Evolutionary conservation across 169 alveolate genomes (phyloP).

Genomic region (Besnoitia besnoiti): DNA sequence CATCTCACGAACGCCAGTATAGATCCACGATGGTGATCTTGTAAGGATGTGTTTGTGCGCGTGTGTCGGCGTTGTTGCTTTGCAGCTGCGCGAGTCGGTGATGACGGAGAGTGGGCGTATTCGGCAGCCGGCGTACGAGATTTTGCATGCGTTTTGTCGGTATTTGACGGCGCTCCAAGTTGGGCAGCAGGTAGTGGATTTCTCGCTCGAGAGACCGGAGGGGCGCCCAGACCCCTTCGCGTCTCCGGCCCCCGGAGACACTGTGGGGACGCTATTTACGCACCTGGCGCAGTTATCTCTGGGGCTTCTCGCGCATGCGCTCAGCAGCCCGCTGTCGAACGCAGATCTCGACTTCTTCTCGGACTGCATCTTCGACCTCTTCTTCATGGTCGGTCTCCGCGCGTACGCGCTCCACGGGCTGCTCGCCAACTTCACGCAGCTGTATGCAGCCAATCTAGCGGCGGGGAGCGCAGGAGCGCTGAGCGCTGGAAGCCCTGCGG

Average conservation of each 20-base stretch:
- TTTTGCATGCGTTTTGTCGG: slow-evolving; percentile 16
- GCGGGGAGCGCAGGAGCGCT: not conserved
- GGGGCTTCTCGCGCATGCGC: not conserved
- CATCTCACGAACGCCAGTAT: not conserved
- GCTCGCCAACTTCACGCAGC: not conserved
- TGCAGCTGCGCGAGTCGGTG: slow-evolving; percentile 30
- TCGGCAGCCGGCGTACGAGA: slow-evolving; percentile 17
- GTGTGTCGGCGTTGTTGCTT: not conserved
- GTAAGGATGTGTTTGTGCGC: not conserved
- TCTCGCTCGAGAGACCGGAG: not conserved
- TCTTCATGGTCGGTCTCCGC: slow-evolving; percentile 31
- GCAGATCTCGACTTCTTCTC: slow-evolving; percentile 26
- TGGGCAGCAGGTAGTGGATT: not conserved
- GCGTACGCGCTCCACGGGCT: slow-evolving; percentile 10
- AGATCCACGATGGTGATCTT: not conserved
- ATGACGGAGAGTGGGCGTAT: not conserved
- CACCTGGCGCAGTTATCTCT: not conserved
- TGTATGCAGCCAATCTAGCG: slow-evolving; percentile 11
- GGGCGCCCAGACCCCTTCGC: not conserved
- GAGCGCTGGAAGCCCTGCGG: not conserved
- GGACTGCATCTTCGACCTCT: slow-evolving; percentile 22
- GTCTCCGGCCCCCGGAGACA: not conserved
- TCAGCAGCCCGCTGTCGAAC: slow-evolving; percentile 29
- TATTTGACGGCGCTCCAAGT: not conserved
- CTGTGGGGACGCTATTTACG: not conserved